Evolutionary conservation across 2,329 filamentous ascomycete genomes (phyloP).

Genomic region (Arthrobotrys conoides): DNA sequence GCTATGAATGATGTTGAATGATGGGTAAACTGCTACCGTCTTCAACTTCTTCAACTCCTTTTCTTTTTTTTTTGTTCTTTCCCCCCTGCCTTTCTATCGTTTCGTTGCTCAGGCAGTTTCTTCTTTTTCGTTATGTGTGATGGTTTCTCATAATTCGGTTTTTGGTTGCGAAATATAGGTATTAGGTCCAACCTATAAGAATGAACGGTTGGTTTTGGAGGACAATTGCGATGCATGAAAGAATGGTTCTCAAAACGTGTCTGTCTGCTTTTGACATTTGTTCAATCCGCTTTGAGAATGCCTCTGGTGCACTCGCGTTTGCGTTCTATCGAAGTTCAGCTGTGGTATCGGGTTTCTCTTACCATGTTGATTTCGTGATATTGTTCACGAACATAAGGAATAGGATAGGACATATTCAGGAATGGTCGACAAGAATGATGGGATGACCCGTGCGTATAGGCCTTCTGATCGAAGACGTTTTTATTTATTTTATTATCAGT

Average conservation of each 20-base stretch:
- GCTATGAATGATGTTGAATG: slow-evolving; percentile 39
- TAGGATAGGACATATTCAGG: neutral
- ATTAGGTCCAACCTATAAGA: slow-evolving; percentile 59
- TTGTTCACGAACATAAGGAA: neutral
- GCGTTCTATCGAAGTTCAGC: neutral
- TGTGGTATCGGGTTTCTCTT: neutral
- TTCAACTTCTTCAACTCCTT: neutral
- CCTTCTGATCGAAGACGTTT: no score
- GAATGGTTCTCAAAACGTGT: neutral
- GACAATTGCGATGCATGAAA: neutral
- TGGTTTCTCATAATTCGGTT: slow-evolving; percentile 51
- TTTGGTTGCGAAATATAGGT: slow-evolving; percentile 42
- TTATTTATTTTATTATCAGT: neutral
- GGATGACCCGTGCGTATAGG: no score
- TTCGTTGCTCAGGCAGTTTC: slow-evolving; percentile 5
- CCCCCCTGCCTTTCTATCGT: neutral
- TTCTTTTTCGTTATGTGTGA: slow-evolving; percentile 20
- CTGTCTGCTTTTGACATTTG: neutral
- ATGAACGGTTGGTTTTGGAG: neutral
- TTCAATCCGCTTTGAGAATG: neutral
- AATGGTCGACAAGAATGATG: no score
- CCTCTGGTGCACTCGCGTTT: neutral
- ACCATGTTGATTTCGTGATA: no score
- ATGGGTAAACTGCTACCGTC: slow-evolving; percentile 12
- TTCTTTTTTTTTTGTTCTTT: slow-evolving; percentile 10